phyloP scores from a whole-genome alignment of 805 yeast genomes.

The Candida ortonii region DNA sequence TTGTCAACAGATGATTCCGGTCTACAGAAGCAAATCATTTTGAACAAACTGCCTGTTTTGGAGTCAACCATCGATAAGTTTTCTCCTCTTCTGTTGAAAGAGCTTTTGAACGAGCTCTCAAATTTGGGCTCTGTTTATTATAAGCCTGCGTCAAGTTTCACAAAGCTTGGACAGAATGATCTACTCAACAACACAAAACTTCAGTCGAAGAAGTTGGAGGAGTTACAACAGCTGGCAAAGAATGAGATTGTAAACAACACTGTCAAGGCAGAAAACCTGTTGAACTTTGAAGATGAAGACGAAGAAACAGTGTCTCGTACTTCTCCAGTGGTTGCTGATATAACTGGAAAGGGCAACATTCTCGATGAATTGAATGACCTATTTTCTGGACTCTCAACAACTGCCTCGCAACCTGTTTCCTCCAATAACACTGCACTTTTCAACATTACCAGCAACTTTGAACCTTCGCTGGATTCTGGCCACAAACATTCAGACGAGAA shows the following conservation, averaged over 20 bases:
- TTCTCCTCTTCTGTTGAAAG: conserved; percentile 64
- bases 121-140: conserved; percentile 88
- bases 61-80: conserved; percentile 69
- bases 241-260: conserved; percentile 62
- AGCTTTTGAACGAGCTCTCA: conserved; percentile 70
- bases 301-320: conserved; percentile 23
- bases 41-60: conserved; percentile 66
- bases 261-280: conserved; percentile 71
- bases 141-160: conserved; percentile 69
- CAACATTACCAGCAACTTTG: conserved; percentile 5
- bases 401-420: conserved; percentile 2
- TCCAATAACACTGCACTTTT: conserved; percentile 11
- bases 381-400: conserved; percentile 43
- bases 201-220: conserved; percentile 64
- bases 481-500: conserved; percentile 5
- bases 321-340: conserved; percentile 21
- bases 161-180: conserved; percentile 27
- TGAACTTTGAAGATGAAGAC: conserved; percentile 78
- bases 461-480: too few species aligned
- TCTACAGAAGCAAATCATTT: conserved; percentile 50
- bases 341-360: conserved; percentile 38
- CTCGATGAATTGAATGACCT: conserved; percentile 76
- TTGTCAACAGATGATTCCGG: conserved; percentile 46
- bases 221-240: conserved; percentile 72
- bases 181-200: conserved; percentile 25